Conservation (phyloP, 164 flowering plant genomes). For the Chimonanthus praecox region DNA sequence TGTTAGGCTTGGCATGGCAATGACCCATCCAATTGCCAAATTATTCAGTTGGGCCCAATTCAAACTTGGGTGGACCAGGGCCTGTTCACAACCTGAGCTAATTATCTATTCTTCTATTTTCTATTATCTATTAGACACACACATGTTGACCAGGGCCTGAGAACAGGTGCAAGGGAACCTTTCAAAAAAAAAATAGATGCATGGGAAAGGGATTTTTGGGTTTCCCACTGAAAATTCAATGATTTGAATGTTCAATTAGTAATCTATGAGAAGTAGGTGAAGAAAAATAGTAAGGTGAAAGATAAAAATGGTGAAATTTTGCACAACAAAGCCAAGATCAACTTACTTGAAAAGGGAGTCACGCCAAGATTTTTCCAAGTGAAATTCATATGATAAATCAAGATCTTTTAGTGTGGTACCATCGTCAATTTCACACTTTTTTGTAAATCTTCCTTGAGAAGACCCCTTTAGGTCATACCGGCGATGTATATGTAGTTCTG, state of each 20-base stretch:
- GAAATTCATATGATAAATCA: conserved; percentile 71
- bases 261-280: not conserved
- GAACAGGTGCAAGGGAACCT: too few relatives aligned
- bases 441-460: conserved; percentile 68
- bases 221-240: not conserved
- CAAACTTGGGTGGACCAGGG: too few relatives aligned
- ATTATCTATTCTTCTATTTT: too few relatives aligned
- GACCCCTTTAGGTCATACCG: conserved; percentile 97
- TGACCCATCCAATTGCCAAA: too few relatives aligned
- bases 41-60: too few relatives aligned
- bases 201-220: too few relatives aligned
- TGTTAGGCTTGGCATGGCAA: too few relatives aligned
- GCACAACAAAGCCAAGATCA: not conserved
- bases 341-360: conserved; percentile 69
- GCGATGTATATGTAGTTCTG: conserved; percentile 78
- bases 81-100: too few relatives aligned
- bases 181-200: too few relatives aligned
- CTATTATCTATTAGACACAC: too few relatives aligned
- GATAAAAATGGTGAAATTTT: not conserved
- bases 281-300: not conserved
- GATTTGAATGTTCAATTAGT: not conserved
- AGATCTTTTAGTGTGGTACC: conserved; percentile 86
- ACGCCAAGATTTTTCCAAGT: conserved; percentile 77
- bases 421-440: conserved; percentile 42
- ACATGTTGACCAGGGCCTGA: too few relatives aligned